Conservation (phyloP, 148 eudicot genomes). For the Rhododendron griersonianum region DNA sequence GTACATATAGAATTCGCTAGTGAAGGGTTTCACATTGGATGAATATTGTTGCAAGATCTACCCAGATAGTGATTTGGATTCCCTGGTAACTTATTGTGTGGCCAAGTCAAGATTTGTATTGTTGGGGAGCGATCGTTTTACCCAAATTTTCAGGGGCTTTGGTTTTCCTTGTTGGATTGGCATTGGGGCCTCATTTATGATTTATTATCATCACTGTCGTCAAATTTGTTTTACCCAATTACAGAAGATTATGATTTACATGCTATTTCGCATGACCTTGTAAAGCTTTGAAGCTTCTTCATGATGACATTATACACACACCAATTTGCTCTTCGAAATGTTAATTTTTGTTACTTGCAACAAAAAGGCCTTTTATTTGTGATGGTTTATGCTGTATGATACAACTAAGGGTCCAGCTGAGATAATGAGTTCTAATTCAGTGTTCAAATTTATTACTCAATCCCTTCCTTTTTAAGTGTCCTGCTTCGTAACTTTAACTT, state of each 20-base stretch:
- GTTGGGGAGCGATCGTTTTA: neutral
- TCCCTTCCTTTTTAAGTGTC: no score
- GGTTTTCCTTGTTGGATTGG: neutral
- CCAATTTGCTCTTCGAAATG: no score
- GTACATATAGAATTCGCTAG: neutral
- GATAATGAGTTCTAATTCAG: no score
- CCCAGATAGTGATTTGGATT: neutral
- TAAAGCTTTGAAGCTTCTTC: conserved; percentile 3
- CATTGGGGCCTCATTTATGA: neutral
- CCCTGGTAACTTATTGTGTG: neutral
- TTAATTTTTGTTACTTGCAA: no score
- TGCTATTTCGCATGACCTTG: neutral
- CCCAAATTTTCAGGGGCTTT: neutral
- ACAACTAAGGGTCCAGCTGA: no score
- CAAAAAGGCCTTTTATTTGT: no score
- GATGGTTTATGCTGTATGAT: no score
- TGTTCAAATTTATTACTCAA: no score
- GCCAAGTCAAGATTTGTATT: neutral
- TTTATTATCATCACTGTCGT: neutral
- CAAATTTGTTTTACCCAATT: neutral
- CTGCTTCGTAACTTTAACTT: no score
- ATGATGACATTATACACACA: neutral
- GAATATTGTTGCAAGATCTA: neutral
- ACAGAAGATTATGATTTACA: neutral
- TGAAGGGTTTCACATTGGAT: neutral